These are phyloP conservation scores for Lipomyces yamanashiensis DNA, from an alignment of 805 yeast genomes.

Conservation along the genomic window DNA sequence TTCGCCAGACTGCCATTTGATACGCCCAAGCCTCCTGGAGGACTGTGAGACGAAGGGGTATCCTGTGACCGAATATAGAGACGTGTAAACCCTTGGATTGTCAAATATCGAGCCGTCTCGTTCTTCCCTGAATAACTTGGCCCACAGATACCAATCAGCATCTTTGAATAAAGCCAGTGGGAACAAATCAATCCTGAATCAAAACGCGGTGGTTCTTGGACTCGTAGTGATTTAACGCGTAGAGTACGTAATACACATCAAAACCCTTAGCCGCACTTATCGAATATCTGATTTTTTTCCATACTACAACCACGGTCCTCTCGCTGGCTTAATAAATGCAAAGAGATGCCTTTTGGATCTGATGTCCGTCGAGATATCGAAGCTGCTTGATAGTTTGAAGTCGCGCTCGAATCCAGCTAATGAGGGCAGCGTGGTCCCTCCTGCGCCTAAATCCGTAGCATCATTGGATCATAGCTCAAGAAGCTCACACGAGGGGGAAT, in stretches of 20 bases:
- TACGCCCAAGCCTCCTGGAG: neutral
- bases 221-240: neutral
- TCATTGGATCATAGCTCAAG: neutral
- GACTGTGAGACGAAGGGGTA: slow-evolving; percentile 7
- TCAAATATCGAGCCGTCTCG: slow-evolving; percentile 63
- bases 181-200: neutral
- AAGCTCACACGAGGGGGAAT: neutral
- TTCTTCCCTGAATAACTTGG: slow-evolving; percentile 68
- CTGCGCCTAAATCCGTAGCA: neutral
- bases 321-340: neutral
- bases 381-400: neutral
- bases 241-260: neutral
- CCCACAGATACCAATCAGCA: slow-evolving; percentile 80
- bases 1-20: neutral
- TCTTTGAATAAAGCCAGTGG: slow-evolving; percentile 39
- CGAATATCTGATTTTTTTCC: neutral
- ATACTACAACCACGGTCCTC: neutral
- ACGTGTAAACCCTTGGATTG: slow-evolving; percentile 40
- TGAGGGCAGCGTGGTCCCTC: neutral
- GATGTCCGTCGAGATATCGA: slow-evolving; percentile 4
- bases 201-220: neutral
- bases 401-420: neutral
- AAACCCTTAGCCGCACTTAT: neutral
- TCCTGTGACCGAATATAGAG: slow-evolving; percentile 16
- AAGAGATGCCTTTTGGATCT: neutral